Evolutionary conservation across 352 stramenopile genomes (phyloP), one percentile per base, ranked within the genome.

Genomic region (Phytophthora litchii): DNA sequence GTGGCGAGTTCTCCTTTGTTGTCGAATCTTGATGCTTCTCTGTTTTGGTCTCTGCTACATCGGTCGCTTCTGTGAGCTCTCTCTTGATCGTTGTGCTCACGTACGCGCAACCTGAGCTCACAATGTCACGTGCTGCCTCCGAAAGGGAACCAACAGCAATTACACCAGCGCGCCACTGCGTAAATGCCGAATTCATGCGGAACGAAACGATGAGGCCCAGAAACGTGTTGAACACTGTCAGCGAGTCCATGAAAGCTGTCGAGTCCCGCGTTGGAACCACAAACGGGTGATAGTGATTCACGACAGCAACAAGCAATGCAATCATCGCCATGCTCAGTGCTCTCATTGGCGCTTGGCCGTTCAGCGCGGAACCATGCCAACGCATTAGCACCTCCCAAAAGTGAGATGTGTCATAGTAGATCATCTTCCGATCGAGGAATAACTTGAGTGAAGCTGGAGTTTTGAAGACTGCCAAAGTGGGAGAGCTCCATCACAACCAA

Each of bases 211-310:
- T 89, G 52, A 94, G 78, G 1, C 82, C 85, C 1, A 94, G 55
- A 43, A 94, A 94, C 41, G 82, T 90, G 69, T 94, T 94, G 67
- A 92, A 92, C 11, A 94, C 85, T n/a, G 80, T 89, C 27, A 94
- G 65, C 16, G 85, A 89, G 64, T 92, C 81, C 0, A 80, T 84
- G 46, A 91, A 92, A 12, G 85, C 82, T 12, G 79, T 88, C 36
- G 82, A 92, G 11, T 84, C 64, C 7, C 76, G 76, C 14, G 82
- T 89, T 5, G 72, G 54, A 21, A 86, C 79, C 23, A 92, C 80
- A 38, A 94, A 91, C 17, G 64, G 68, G 57, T 90, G 67, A 34
- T 77, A 71, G 13, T 75, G 50, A 55, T 94, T 91, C 29, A 64
- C 46, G 7, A 74, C 17, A 0, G 82, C 78, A 31, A 94, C 46